Evolutionary conservation across 192 early-diverging fungal genomes (phyloP).

Genomic region (Podila clonocystis): DNA sequence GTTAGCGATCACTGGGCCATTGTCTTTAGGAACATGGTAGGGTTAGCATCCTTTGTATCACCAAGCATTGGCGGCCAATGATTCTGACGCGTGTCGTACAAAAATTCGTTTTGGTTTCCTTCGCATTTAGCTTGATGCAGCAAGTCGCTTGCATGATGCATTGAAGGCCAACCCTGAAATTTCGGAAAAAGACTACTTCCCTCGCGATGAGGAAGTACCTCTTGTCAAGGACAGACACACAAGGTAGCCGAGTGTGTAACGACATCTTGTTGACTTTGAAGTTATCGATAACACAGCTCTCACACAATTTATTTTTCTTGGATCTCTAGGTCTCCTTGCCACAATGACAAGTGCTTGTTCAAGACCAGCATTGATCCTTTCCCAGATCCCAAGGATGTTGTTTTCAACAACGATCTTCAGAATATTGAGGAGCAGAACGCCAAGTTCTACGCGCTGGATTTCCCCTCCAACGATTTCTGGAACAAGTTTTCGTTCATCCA

Average conservation of each 20-base stretch:
- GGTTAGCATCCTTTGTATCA: background rate
- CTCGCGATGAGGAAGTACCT: conserved; percentile 54
- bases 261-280: background rate
- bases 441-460: conserved; percentile 52
- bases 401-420: conserved; percentile 48
- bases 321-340: conserved; percentile 54
- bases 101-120: background rate
- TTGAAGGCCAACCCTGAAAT: conserved; percentile 50
- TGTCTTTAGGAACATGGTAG: conserved; percentile 58
- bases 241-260: conserved; percentile 27
- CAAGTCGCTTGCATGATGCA: conserved; percentile 53
- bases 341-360: conserved; percentile 64
- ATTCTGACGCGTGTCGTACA: conserved; percentile 3
- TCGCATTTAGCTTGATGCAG: conserved; percentile 58
- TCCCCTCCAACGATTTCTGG: conserved; percentile 53
- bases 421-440: conserved; percentile 54
- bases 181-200: conserved; percentile 57
- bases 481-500: conserved; percentile 54
- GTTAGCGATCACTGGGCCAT: conserved; percentile 58
- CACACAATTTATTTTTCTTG: background rate
- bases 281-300: background rate
- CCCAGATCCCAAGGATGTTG: conserved; percentile 54
- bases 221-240: conserved; percentile 53
- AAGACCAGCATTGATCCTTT: conserved; percentile 62
- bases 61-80: too few relatives aligned